Evolutionary conservation across 2,329 filamentous ascomycete genomes (phyloP), one percentile per base, ranked within the genome.

Genomic region (Claviceps monticola): DNA sequence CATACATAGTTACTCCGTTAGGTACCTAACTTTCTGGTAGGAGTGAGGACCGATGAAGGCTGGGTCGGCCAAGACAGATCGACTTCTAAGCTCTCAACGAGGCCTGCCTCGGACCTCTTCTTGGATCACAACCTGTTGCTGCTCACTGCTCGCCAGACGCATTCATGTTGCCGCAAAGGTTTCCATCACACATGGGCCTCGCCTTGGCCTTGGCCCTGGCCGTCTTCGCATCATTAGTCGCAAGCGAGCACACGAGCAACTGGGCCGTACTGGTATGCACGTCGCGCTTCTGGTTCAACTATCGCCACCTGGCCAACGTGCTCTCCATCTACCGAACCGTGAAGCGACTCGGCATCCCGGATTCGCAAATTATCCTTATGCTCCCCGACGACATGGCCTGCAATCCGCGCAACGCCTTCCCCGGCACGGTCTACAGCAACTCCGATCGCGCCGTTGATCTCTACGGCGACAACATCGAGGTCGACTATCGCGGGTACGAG

Each of bases 251-350:
- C 71, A 98, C 93, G 16, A 96, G 88, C 65, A 98, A 98, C 71
- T 98, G 93, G 93, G 93, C 93, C 9, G 93, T 98, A 56, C 83
- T 98, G n/a, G 93, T 98, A 54, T 93, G 87, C 58, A 98, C 93
- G 5, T 98, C 93, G 50, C 86, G 93, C 51, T 98, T 98, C 76
- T 98, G 93, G 93, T 98, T 98, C 82, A 98, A 98, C 73, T 98
- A 98, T 71, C 86, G 93, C 53, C 93, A 98, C 68, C 84, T 98
- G 50, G 90, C 93, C 68, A 98, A 98, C 71, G 93, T 95, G 17
- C 82, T 98, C 55, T 96, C 91, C 54, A 83, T 98, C 57, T 98
- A 98, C 71, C 88, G 93, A 53, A 98, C 93, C 53, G 93, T 98
- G 56, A 98, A 98, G 73, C 87, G 93, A 13, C 82, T 98, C 39